Evolutionary conservation across 129 eudicot genomes (phyloP).

Genomic region (Escallonia rubra): DNA sequence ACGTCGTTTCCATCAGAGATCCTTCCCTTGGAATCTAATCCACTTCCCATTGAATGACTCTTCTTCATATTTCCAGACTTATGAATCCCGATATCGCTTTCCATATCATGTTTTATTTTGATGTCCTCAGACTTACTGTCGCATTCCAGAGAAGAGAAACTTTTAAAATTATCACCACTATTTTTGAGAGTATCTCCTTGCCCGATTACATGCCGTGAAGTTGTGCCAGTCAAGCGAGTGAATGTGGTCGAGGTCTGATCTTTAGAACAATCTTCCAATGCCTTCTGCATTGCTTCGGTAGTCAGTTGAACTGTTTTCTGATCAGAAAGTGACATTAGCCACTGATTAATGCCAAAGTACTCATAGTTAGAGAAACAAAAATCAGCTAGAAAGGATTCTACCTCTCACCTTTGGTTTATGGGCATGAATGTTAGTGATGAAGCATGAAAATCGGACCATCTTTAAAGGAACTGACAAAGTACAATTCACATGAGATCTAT

Average conservation of each 20-base stretch:
- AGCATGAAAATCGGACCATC: conserved; percentile 92
- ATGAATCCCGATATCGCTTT: conserved; percentile 26
- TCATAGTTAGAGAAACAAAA: no score
- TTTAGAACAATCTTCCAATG: conserved; percentile 46
- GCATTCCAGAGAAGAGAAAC: conserved; percentile 38
- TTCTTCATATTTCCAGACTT: conserved; percentile 41
- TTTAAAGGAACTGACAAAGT: conserved; percentile 9
- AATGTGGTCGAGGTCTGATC: conserved; percentile 21
- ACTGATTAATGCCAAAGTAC: not conserved
- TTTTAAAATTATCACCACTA: conserved; percentile 20
- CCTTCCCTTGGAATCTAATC: conserved; percentile 48
- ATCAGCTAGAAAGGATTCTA: conserved; percentile 1
- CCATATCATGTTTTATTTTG: conserved; percentile 36
- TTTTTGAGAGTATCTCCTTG: conserved; percentile 11
- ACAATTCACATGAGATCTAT: conserved; percentile 24
- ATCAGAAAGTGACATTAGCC: conserved; percentile 10
- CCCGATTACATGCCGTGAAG: conserved; percentile 7
- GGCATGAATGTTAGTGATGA: conserved; percentile 44
- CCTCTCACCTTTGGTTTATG: conserved; percentile 71
- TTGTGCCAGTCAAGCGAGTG: conserved; percentile 11
- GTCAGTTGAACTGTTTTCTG: conserved; percentile 68
- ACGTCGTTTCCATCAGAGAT: conserved; percentile 31
- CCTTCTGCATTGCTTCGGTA: conserved; percentile 74
- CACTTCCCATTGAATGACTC: conserved; percentile 67
- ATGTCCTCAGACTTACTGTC: conserved; percentile 68